Conservation (phyloP, 345 rosid genomes). For the rapeseed (Brassica napus) region Da-Ae NC_063449.1:45528501-45529000, state of each 20-base stretch:
- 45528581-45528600: constrained; percentile 52
- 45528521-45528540: constrained; percentile 93
- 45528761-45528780: constrained; percentile 51
- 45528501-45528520: constrained; percentile 94
- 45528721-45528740: constrained; percentile 61
- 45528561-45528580: constrained; percentile 48
- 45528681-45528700: neutral
- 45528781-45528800: neutral
- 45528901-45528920: constrained; percentile 79
- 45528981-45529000: constrained; percentile 23
- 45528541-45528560: constrained; percentile 77
- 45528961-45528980: constrained; percentile 6
- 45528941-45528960: constrained; percentile 12
- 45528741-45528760: constrained; percentile 44
- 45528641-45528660: constrained; percentile 49
- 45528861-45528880: constrained; percentile 56
- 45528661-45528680: neutral
- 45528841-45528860: constrained; percentile 35
- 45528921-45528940: constrained; percentile 81
- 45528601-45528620: constrained; percentile 51
- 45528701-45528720: constrained; percentile 5
- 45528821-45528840: constrained; percentile 24
- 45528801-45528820: neutral
- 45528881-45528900: constrained; percentile 64
- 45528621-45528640: constrained; percentile 50